Evolutionary conservation across 2,329 filamentous ascomycete genomes (phyloP), one percentile per base, ranked within the genome.

Genomic region (Calonectria montana): DNA sequence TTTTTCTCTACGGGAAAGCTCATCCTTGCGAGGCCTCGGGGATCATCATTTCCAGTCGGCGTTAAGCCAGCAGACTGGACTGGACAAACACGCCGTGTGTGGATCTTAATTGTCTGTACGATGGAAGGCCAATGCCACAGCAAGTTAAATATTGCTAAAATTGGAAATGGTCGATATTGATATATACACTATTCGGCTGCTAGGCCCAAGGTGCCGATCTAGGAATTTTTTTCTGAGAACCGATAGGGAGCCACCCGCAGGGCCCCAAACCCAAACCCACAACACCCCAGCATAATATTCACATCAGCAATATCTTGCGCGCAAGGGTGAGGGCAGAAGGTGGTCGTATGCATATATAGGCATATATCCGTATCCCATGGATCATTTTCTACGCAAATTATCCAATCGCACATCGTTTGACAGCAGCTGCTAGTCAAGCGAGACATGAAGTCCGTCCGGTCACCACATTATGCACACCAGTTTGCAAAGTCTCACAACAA

Each of bases 11-110:
- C 21, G 4, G 10, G 37, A 47, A 53, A 47, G 27, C 18, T 31
- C 41, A n/a, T 31, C 43, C 39, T 57, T 63, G 55, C 45, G 18
- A 61, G 9, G 31, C 6, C 25, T 35, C 53, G 18, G 43, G 1
- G 41, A 66, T 66, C 62, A 43, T 37, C 63, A 63, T 59, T 35
- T 59, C 31, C 37, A 39, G 53, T 59, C 53, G 53, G 53, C 13
- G 37, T 25, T 39, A 59, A 35, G 53, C 31, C 53, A 59, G 21
- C 53, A 39, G 13, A 37, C 21, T 39, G 21, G 31, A 10, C 35
- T 27, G 13, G 2, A 59, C 39, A 25, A 41, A 41, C 43, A 27
- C n/a, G 53, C 57, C 25, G 21, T 15, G 27, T 15, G n/a, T 35
- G 35, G 37, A 43, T 23, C 23, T 35, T 21, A 10, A 37, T 37